Percentiles rank a stretch among this genome's conserved stretches.
These are phyloP conservation scores for Phytophthora tubulina DNA, from an alignment of 352 stramenopile species.

Conservation along the genomic window DNA sequence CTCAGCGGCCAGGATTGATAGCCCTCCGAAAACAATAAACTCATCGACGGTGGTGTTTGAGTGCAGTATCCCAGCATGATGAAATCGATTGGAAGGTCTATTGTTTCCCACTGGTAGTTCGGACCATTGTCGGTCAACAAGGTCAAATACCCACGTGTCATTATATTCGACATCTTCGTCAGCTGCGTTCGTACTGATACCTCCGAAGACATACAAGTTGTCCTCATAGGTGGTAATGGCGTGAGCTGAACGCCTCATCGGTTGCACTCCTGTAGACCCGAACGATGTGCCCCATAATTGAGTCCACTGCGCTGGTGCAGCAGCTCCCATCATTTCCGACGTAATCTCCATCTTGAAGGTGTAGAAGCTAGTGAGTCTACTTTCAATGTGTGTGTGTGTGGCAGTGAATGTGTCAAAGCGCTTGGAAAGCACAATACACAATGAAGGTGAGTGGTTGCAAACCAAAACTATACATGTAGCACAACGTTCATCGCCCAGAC, in stretches of 20 bases:
- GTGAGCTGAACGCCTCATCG: conserved; percentile 65
- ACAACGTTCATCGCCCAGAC: conserved; percentile 28
- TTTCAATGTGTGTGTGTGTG: not conserved
- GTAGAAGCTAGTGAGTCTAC: not conserved
- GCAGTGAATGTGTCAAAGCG: conserved; percentile 15
- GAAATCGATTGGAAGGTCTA: conserved; percentile 52
- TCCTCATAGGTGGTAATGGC: conserved; percentile 58
- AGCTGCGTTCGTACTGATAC: conserved; percentile 47
- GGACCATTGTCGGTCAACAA: conserved; percentile 45
- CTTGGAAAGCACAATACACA: conserved; percentile 32
- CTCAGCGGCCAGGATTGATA: conserved; percentile 46
- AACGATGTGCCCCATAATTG: conserved; percentile 50
- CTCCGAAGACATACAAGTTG: conserved; percentile 70
- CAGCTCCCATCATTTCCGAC: conserved; percentile 14
- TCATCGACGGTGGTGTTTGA: conserved; percentile 53
- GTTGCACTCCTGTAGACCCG: conserved; percentile 35
- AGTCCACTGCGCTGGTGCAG: conserved; percentile 55
- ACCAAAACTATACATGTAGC: conserved; percentile 18
- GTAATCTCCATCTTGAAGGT: conserved; percentile 27
- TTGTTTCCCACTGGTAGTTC: conserved; percentile 34
- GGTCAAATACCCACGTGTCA: conserved; percentile 80
- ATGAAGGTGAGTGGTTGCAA: conserved; percentile 24
- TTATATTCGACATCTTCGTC: conserved; percentile 69
- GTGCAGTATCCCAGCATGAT: conserved; percentile 52
- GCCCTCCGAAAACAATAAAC: conserved; percentile 62